Evolutionary conservation across 768 basidiomycete species (phyloP).

Genomic region (Symmetrospora coprosmae): DNA sequence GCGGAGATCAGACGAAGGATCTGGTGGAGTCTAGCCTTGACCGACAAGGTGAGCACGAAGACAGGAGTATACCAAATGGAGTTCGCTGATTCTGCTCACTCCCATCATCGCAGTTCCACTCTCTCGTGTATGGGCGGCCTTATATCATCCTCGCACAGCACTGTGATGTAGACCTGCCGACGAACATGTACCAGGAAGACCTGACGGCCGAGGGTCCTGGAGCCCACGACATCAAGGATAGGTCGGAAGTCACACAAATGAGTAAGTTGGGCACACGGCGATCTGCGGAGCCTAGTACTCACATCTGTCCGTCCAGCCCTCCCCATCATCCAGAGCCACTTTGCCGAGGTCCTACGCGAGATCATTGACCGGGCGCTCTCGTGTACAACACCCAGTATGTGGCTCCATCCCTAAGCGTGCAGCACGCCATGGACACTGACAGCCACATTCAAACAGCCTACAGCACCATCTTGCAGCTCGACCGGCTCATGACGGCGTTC

Average conservation of each 20-base stretch:
- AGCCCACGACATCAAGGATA: no score
- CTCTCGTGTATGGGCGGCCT: slow-evolving; percentile 9
- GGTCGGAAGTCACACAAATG: slow-evolving; percentile 6
- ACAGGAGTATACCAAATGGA: neutral
- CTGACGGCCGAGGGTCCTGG: slow-evolving; percentile 18
- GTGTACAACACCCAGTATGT: slow-evolving; percentile 1
- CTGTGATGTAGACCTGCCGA: slow-evolving; percentile 20
- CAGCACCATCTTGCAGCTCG: slow-evolving; percentile 16
- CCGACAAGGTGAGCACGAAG: slow-evolving; percentile 1
- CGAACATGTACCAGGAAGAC: slow-evolving; percentile 21
- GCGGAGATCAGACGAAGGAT: slow-evolving; percentile 15
- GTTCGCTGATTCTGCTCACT: neutral
- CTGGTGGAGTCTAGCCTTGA: slow-evolving; percentile 12
- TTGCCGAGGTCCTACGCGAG: neutral
- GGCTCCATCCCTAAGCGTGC: neutral
- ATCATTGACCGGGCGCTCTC: slow-evolving; percentile 21
- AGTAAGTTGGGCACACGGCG: neutral
- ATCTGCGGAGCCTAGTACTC: neutral
- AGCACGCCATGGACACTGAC: neutral
- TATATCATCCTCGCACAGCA: slow-evolving; percentile 17
- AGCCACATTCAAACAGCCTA: neutral
- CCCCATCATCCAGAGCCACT: neutral
- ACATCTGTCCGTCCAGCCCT: neutral
- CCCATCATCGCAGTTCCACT: neutral
- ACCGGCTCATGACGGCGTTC: neutral